Evolutionary conservation across 768 basidiomycete species (phyloP).

Genomic region (Lentinula sp.): DNA sequence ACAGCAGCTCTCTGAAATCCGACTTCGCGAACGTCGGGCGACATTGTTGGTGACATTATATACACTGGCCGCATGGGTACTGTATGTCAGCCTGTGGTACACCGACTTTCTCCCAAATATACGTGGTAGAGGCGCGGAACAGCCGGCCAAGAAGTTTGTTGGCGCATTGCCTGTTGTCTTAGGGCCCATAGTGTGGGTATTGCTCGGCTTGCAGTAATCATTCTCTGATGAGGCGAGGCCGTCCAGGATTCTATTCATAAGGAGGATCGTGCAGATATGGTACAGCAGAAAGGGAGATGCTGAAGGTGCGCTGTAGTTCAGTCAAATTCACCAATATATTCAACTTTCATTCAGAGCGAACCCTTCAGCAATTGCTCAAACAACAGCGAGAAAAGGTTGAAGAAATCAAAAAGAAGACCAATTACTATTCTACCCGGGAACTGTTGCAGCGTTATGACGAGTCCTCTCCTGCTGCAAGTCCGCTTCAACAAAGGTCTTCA

Average conservation of each 20-base stretch:
- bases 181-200: slow-evolving; percentile 74
- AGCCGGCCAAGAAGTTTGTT: slow-evolving; percentile 33
- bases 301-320: slow-evolving; percentile 52
- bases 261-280: slow-evolving; percentile 81
- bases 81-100: slow-evolving; percentile 74
- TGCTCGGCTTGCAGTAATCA: neutral
- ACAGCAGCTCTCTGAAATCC: slow-evolving; percentile 71
- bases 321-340: neutral
- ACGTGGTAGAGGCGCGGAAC: slow-evolving; percentile 20
- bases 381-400: slow-evolving; percentile 83
- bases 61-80: slow-evolving; percentile 66
- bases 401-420: slow-evolving; percentile 96
- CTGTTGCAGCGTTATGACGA: slow-evolving; percentile 90
- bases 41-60: slow-evolving; percentile 75
- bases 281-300: slow-evolving; percentile 73
- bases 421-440: slow-evolving; percentile 88
- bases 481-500: slow-evolving; percentile 28
- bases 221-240: neutral
- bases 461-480: slow-evolving; percentile 27
- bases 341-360: slow-evolving; percentile 53
- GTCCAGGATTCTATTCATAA: slow-evolving; percentile 63
- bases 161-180: slow-evolving; percentile 55
- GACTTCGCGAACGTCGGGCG: slow-evolving; percentile 76
- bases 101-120: slow-evolving; percentile 44
- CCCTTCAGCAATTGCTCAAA: slow-evolving; percentile 65